Evolutionary conservation across 495 filamentous ascomycete genomes (phyloP).

Genomic region (Xylaria scruposa): DNA sequence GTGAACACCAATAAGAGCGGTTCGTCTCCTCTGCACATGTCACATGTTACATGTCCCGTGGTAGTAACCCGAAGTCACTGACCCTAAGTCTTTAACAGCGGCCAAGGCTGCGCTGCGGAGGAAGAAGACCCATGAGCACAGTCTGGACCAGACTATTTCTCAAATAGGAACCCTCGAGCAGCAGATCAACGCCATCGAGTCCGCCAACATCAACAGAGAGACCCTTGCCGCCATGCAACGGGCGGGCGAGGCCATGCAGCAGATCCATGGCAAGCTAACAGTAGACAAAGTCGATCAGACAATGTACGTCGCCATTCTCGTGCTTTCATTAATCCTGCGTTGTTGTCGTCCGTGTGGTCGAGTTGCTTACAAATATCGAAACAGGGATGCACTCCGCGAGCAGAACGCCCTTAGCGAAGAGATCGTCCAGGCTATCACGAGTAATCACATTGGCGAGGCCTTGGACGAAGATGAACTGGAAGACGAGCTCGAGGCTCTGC

Average conservation of each 20-base stretch:
- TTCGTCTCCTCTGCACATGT: conserved; percentile 51
- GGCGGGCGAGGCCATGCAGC: conserved; percentile 85
- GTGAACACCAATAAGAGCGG: conserved; percentile 89
- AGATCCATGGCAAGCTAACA: conserved; percentile 88
- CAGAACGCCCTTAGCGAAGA: conserved; percentile 92
- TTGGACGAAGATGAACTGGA: conserved; percentile 89
- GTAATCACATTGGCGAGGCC: conserved; percentile 68
- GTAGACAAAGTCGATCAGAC: conserved; percentile 93
- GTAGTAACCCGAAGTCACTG: background rate
- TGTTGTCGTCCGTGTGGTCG: background rate
- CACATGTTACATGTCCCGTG: conserved; percentile 27
- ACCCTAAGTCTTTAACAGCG: conserved; percentile 54
- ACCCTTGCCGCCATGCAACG: conserved; percentile 93
- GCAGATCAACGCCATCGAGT: conserved; percentile 95
- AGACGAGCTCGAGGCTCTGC: conserved; percentile 74
- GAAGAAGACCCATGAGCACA: conserved; percentile 92
- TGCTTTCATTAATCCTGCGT: background rate
- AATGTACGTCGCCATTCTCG: conserved; percentile 69
- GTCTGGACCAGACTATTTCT: conserved; percentile 83
- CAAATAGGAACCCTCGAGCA: conserved; percentile 93
- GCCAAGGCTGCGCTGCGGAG: conserved; percentile 90
- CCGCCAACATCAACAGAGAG: conserved; percentile 98
- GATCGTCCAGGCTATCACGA: conserved; percentile 83
- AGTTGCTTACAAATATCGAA: conserved; percentile 34
- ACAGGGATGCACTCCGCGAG: conserved; percentile 90